Evolutionary conservation across 495 filamentous ascomycete species (phyloP), one percentile per base, ranked within the genome.

Genomic region (Chaetomium fimeti): DNA sequence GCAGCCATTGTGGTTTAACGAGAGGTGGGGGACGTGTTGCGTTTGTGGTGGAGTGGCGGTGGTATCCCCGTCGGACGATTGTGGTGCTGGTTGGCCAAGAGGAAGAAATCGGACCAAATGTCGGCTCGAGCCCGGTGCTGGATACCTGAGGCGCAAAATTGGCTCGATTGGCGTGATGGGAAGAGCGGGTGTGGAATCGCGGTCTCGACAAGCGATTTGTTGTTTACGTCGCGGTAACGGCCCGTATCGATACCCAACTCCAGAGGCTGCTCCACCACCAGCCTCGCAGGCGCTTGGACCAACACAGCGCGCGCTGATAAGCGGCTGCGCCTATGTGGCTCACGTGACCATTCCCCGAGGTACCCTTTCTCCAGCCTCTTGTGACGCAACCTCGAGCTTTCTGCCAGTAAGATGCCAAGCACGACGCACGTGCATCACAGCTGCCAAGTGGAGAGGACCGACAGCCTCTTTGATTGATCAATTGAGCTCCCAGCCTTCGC

Each of bases 391-490:
- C 49, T 20, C 1, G 25, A 27, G 40, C 20, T 40, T 7, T 53
- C 48, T 36, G 54, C 70, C 71, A 73, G 63, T 73, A 20, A 67
- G 52, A 61, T 12, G 55, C 45, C 24, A 42, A 47, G 29, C 55
- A 5, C 9, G 36, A 28, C 57, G 53, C 71, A 73, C 71, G 71
- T 73, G 71, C 54, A 56, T 42, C 51, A 20, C 9, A 18, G 43
- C 28, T 36, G 43, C 20, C 18, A 18, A 43, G 38, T 27, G 25
- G 5, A 43, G 62, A 45, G 24, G 42, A 15, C 62, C 54, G 53
- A 61, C 40, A 40, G 51, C 13, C 42, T 12, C 60, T 64, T 61
- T 69, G 63, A 74, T 74, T 74, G 71, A 68, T 73, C 71, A 74
- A 73, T 74, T 69, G 68, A 51, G 25, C 54, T 67, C 58, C 47